Percentiles rank a stretch among this genome's conserved stretches.
phyloP scores from a whole-genome alignment of 768 basidiomycete genomes.

The Boletellus emodensis region DNA sequence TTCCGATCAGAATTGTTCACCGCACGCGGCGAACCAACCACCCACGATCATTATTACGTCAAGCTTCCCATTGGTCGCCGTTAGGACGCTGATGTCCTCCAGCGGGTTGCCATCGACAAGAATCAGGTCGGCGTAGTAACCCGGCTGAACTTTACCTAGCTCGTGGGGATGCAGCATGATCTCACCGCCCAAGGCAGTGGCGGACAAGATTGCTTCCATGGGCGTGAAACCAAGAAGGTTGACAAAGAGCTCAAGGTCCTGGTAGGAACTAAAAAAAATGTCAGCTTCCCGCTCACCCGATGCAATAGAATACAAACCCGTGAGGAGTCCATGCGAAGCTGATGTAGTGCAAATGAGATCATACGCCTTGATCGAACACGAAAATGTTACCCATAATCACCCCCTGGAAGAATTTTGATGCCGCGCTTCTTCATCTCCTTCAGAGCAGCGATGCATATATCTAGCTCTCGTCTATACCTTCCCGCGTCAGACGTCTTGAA shows the following conservation, averaged over 20 bases:
- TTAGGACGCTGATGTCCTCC: constrained; percentile 33
- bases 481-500: constrained; percentile 13
- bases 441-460: constrained; percentile 30
- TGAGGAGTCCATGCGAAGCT: constrained; percentile 33
- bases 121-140: constrained; percentile 36
- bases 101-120: constrained; percentile 36
- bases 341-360: background rate
- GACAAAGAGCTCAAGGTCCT: constrained; percentile 36
- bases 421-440: constrained; percentile 36
- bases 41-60: constrained; percentile 34
- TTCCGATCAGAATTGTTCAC: background rate
- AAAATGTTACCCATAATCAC: constrained; percentile 33
- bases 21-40: background rate
- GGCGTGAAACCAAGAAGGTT: constrained; percentile 33
- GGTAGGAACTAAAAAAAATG: constrained; percentile 26
- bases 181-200: constrained; percentile 35
- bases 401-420: constrained; percentile 35
- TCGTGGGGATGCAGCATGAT: constrained; percentile 34
- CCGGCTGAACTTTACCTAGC: constrained; percentile 35
- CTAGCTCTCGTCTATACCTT: constrained; percentile 32
- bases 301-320: constrained; percentile 14
- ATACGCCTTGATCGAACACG: background rate
- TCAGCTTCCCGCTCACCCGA: background rate
- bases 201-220: constrained; percentile 36
- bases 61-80: constrained; percentile 28